phyloP scores from a whole-genome alignment of 1,284 basidiomycete species.

The Microbotryomycetes sp. region DNA sequence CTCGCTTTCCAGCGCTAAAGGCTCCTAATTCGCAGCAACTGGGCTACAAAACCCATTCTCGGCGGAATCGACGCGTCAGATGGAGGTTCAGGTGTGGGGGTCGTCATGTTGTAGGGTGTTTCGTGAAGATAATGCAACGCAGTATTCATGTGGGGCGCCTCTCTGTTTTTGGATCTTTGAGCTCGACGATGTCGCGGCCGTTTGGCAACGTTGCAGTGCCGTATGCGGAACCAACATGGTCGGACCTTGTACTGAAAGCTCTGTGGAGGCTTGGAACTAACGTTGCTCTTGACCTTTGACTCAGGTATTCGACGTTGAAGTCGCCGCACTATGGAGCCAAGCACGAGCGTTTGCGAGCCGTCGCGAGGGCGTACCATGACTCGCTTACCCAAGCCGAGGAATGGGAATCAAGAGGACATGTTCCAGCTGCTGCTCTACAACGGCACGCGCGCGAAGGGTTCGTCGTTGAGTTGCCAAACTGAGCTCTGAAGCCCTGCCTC shows the following conservation, averaged over 20 bases:
- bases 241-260: too few relatives aligned
- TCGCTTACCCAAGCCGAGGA: neutral
- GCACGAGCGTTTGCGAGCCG: neutral
- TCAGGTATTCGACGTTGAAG: neutral
- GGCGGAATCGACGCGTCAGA: slow-evolving; percentile 25
- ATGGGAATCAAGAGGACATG: neutral
- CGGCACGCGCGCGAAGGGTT: neutral
- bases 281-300: too few relatives aligned
- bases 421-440: neutral
- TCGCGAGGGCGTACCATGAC: neutral
- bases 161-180: neutral
- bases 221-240: neutral
- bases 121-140: neutral
- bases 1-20: neutral
- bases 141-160: neutral
- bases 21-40: slow-evolving; percentile 21
- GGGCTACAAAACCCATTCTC: slow-evolving; percentile 24
- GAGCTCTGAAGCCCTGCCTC: neutral
- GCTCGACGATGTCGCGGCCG: neutral
- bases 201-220: neutral
- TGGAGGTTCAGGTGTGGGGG: slow-evolving; percentile 23
- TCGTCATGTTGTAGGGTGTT: slow-evolving; percentile 32
- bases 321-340: neutral
- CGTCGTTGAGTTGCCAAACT: neutral
- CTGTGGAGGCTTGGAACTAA: too few relatives aligned